Evolutionary conservation across 2,329 filamentous ascomycete genomes (phyloP), one percentile per base, ranked within the genome.

Genomic region (Tricladium varicosporioides): DNA sequence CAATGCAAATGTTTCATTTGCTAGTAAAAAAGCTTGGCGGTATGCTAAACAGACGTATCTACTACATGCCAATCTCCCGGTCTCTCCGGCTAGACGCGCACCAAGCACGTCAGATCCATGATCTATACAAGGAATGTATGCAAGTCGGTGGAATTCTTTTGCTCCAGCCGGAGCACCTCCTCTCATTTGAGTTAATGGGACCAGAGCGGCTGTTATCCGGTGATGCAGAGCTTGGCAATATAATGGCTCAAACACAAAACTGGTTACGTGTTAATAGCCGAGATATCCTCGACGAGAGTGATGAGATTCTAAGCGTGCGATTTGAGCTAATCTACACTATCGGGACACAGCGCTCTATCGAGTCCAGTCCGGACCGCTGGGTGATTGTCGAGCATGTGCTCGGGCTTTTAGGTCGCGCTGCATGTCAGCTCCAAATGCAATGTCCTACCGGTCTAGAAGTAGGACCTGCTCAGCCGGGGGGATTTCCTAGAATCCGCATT

Each of bases 301-400:
- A 89, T 48, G 83, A 87, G 56, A 83, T 82, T 53, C 80, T 87
- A 45, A 82, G 76, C 45, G 75, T 79, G 3, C 81, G 80, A 48
- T 86, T 85, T 42, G 83, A 88, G 63, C 68, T 88, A 0, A 74
- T 88, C 1, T 88, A 88, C 56, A 86, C 84, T 0, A 79, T 87
- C 62, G 85, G 84, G 0, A 58, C 66, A 0, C 80, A 85, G 56
- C 64, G 67, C 1, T 61, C 77, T 0, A 72, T 86, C 0, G 80
- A 87, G 5, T 71, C 78, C 10, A 76, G 76, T 47, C 80, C 81
- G 0, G 68, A 79, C 1, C 72, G 87, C 4, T 89, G 85, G 86
- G 61, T 64, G 0, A 60, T 82, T 0, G 76, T 84, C 1, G 80
- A 88, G 40, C 63, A 78, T 1, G 61, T 89, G 0, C 67, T 89